These are phyloP conservation scores for Nicotiana sylvestris DNA, from an alignment of 257 asterid species.

Conservation along the genomic window DNA sequence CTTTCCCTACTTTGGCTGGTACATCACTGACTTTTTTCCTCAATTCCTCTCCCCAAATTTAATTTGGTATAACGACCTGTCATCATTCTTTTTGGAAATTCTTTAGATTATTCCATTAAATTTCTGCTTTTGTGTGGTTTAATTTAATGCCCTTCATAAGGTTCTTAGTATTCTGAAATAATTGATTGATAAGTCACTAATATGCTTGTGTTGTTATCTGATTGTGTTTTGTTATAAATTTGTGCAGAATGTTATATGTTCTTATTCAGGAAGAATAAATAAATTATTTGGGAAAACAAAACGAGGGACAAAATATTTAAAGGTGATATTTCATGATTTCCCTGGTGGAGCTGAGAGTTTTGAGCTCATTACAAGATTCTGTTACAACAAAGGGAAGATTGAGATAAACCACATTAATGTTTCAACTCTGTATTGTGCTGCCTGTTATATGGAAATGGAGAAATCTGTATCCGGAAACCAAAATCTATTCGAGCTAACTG, in stretches of 20 bases:
- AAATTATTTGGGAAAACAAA: conserved; percentile 46
- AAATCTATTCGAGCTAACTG: conserved; percentile 45
- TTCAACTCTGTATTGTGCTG: conserved; percentile 46
- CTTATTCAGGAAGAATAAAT: conserved; percentile 50
- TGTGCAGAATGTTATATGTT: conserved; percentile 56
- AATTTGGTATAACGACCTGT: conserved; percentile 45
- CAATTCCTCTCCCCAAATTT: conserved; percentile 34
- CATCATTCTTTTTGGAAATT: conserved; percentile 25
- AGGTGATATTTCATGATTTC: conserved; percentile 73
- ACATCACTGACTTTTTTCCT: conserved; percentile 19
- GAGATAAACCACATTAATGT: conserved; percentile 48
- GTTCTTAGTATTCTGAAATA: neutral
- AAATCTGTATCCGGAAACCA: conserved; percentile 23
- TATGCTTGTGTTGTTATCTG: conserved; percentile 1
- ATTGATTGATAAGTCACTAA: neutral
- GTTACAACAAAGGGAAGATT: conserved; percentile 53
- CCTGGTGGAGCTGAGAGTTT: conserved; percentile 86
- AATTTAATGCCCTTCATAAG: neutral
- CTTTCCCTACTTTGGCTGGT: conserved; percentile 54
- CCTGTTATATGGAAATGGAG: conserved; percentile 71
- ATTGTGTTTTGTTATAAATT: conserved; percentile 2
- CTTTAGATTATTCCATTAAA: conserved; percentile 8
- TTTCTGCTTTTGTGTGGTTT: neutral
- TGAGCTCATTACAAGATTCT: conserved; percentile 69
- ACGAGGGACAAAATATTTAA: conserved; percentile 28